Evolutionary conservation across 179 eudicot species (phyloP), one percentile per base, ranked within the genome.

Genomic region (Silene coronaria): DNA sequence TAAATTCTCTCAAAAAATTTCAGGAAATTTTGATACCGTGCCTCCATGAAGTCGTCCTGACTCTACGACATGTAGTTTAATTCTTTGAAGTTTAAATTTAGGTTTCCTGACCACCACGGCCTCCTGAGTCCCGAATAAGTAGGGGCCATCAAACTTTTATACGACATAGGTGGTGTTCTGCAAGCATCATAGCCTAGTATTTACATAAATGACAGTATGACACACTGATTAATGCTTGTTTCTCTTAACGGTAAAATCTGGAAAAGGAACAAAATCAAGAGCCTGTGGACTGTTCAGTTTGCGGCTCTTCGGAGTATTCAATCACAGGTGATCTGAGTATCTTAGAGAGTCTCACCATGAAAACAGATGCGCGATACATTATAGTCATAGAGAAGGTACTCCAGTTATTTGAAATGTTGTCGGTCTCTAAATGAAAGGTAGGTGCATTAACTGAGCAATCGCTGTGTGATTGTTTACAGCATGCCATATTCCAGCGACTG

Each of bases 401-500:
- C 65, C 16, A 28, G 16, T 21, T 77, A 19, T 19, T 12, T 71
- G 36, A 23, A 71, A 7, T 77, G 46, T 14, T 27, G 7, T 51
- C 28, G 61, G 64, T 51, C 23, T 60, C 51, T n/a, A 46, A 16
- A 28, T 73, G 26, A 63, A 30, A 17, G 28, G 32, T 23, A 10
- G 42, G 17, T 38, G 22, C 60, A 64, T 58, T 77, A 71, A 34
- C 17, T 14, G 62, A 73, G 48, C 57, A 51, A 51, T 51, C 24
- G 26, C 23, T 32, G 42, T 61, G 48, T 13, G 61, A 32, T 58
- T 17, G 23, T 58, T 17, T 79, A 70, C 80, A 96, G 99, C 97
- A 96, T 83, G 99, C 99, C 36, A 86, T 96, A 80, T 96, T 96
- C 87, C 99, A 96, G 83, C 80, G 99, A 76, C 86, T 96, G 78